Evolutionary conservation across 176 grass and related monocot genomes (phyloP), one percentile per base, ranked within the genome.

Genomic region (Panicum miliaceum): DNA sequence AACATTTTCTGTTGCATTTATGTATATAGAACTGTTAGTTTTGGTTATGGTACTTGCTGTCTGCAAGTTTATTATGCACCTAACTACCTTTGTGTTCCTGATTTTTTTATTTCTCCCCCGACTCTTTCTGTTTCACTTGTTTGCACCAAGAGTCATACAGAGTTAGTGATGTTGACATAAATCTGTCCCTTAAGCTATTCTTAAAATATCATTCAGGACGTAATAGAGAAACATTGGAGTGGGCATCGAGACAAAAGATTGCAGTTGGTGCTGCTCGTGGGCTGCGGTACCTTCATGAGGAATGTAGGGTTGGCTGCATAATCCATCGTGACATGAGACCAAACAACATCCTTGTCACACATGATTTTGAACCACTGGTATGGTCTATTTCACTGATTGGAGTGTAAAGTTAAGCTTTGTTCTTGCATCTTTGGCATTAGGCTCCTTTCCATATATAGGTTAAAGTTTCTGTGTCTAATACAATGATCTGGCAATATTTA

Each of bases 341-440:
- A 74, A 99, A 99, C 25, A 99, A 99, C 85, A 99, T 99, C 48
- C 97, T 99, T 76, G 87, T 99, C 42, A 99, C 97, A 40, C 97
- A 99, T 96, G 97, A 99, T 96, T 99, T 96, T 29, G 97, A 99
- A 82, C 97, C 97, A 68, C 83, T 99, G 93, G 97, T 99, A 99
- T 25, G 82, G 35, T 46, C 43, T 77, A 13, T 66, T 70, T 43
- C 16, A 6, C 71, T 32, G 48, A 74, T 79, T 83, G 41, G 34
- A 41, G 10, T 66, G 12, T 80, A 73, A 80, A 66, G 41, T 60
- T 64, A 22, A 41, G 34, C 42, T 48, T 71, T 35, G 6, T 35
- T 45, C 0, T 45, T 62, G 8, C 59, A 9, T 71, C 23, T 59
- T n/a, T 77, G 59, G 45, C 38, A 58, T 57, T 81, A 64, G 37